Conservation (phyloP, 441 rosid species). For the Adansonia rubrostipa region DNA sequence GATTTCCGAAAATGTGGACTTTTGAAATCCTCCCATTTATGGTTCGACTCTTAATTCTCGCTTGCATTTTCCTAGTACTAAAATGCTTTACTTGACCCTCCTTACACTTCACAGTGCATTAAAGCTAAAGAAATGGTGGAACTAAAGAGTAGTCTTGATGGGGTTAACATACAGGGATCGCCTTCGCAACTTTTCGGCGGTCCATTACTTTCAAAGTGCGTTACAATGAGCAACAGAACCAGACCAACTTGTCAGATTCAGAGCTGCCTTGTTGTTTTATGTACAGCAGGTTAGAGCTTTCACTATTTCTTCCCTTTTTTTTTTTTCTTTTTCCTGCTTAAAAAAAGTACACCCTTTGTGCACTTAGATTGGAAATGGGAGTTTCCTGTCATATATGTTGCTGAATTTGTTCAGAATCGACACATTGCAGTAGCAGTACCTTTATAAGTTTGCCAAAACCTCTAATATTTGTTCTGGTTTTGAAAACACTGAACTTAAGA, state of each 20-base stretch:
- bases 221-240: neutral
- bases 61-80: neutral
- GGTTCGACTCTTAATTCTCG: neutral
- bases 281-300: slow-evolving; percentile 1
- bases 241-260: neutral
- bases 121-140: neutral
- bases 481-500: neutral
- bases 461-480: neutral
- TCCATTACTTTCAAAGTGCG: neutral
- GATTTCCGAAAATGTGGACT: neutral
- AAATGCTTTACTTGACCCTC: neutral
- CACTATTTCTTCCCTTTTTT: slow-evolving; percentile 3
- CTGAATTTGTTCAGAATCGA: neutral
- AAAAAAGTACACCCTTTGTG: neutral
- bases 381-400: neutral
- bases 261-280: neutral
- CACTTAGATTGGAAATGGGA: neutral
- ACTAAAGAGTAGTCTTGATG: neutral
- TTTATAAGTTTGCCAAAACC: neutral
- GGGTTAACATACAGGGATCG: neutral
- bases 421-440: neutral
- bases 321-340: neutral
- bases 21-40: neutral
- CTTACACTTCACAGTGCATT: slow-evolving; percentile 1
- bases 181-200: neutral